Percentiles rank a stretch among this genome's conserved stretches.
Conservation (phyloP, 2,329 filamentous ascomycete genomes). For the Plectosphaerella sp. region DNA sequence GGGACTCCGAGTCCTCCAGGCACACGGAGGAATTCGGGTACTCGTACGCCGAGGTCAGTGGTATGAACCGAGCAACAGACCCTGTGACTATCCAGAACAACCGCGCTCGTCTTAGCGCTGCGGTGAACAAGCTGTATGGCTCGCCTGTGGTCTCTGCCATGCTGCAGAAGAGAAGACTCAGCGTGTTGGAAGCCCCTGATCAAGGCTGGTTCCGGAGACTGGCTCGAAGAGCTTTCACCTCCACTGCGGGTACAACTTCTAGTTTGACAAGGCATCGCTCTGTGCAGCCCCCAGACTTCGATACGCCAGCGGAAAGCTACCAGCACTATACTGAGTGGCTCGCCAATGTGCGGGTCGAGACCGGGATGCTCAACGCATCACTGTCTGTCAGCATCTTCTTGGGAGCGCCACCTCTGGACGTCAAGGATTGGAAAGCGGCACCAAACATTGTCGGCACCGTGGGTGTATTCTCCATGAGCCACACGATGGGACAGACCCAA, state of each 20-base stretch:
- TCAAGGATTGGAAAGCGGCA: conserved; percentile 44
- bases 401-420: conserved; percentile 43
- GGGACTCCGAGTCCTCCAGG: conserved; percentile 61
- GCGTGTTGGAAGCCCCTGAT: neutral
- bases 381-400: conserved; percentile 66
- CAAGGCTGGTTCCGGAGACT: no score
- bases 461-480: conserved; percentile 45
- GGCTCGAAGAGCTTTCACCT: no score
- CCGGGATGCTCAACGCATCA: conserved; percentile 54
- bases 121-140: conserved; percentile 50
- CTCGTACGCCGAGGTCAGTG: conserved; percentile 61
- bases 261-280: neutral
- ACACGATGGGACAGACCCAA: conserved; percentile 24
- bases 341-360: conserved; percentile 59
- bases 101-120: conserved; percentile 36
- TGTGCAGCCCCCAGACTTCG: no score
- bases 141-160: conserved; percentile 20
- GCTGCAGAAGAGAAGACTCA: conserved; percentile 4
- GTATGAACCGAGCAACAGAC: conserved; percentile 24
- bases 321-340: conserved; percentile 58
- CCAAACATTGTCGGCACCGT: conserved; percentile 58
- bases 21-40: conserved; percentile 64
- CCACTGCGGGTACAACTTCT: no score
- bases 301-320: neutral
- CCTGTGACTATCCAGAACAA: conserved; percentile 19